Base-by-base conservation (phyloP, 2,329 filamentous ascomycete species). In the Botrytis squamosa region DNA sequence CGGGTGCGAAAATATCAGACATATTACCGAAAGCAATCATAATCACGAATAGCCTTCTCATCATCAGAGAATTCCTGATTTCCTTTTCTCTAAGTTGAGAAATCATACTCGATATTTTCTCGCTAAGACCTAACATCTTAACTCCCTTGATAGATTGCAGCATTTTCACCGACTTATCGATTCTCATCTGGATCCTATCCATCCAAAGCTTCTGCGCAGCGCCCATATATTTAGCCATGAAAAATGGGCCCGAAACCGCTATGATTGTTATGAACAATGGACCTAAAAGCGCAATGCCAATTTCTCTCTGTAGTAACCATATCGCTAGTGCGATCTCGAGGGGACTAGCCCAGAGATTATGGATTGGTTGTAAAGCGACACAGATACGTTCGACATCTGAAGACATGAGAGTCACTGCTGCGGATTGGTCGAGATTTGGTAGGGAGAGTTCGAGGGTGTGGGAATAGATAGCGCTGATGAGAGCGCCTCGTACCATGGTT, bases 371-470 rank as follows among this genome's bases (percentile, higher is more conserved):
- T 20, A 81, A 74, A 0, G 55, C n/a, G 16, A 57, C n/a, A 33
- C 55, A 33, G 8, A 59, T 36, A 5, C 55, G 29, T 55, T 77
- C 75, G 9, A 87, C 81, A 63, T 79, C 77, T 0, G 84, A 83
- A n/a, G 82, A 84, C 84, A 87, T 86, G 6, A 86, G 79, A 1
- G 85, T 86, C 10, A 78, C 76, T 0, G 85, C 81, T 0, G 82
- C 81, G 1, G 81, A 80, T 38, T 55, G 12, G 25, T 55, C 1
- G 14, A 55, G 14, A 55, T 29, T 18, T 3, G n/a, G 5, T 29
- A 55, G n/a, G 5, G 52, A 29, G 25, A 55, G 10, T 6, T n/a
- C 49, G 10, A 52, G 49, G 10, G 49, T 52, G 25, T 29, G 52
- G 14, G 52, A n/a, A 55, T 55, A 55, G 14, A 55, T 55, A n/a